These are phyloP conservation scores for Suhomyces panamericanus DNA, from an alignment of 1,139 yeast species.

Conservation along the genomic window DNA sequence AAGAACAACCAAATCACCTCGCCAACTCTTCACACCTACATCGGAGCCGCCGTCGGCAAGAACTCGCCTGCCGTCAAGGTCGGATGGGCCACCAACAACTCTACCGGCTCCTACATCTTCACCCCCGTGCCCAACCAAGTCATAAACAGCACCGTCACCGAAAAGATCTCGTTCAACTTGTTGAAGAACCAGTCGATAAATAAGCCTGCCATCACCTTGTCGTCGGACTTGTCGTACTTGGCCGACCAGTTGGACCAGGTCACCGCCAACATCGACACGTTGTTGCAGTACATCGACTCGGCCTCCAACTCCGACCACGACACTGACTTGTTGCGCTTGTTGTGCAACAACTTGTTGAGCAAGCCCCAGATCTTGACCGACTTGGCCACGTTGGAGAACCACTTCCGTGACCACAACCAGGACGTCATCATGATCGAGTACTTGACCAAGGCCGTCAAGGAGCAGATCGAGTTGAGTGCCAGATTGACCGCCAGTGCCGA, in stretches of 20 bases:
- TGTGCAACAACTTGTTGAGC: conserved; percentile 61
- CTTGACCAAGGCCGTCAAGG: conserved; percentile 80
- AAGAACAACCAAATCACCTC: conserved; percentile 36
- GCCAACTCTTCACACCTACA: conserved; percentile 62
- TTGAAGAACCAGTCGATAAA: conserved; percentile 26
- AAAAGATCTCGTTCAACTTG: conserved; percentile 54
- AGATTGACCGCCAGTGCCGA: conserved; percentile 56
- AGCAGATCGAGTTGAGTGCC: conserved; percentile 79
- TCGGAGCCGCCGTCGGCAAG: conserved; percentile 74
- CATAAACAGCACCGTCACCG: conserved; percentile 57
- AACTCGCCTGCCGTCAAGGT: conserved; percentile 42
- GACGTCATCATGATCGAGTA: conserved; percentile 84
- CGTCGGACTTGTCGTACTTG: conserved; percentile 41
- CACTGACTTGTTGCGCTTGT: conserved; percentile 61
- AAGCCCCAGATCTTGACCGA: conserved; percentile 61
- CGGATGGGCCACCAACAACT: conserved; percentile 45
- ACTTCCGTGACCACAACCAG: conserved; percentile 73
- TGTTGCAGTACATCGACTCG: conserved; percentile 51
- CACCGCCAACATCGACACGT: conserved; percentile 49
- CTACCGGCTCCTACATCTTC: conserved; percentile 62
- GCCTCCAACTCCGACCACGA: conserved; percentile 46
- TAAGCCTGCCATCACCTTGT: conserved; percentile 21
- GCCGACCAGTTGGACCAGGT: conserved; percentile 58
- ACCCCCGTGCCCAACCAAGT: conserved; percentile 75
- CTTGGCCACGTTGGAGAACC: conserved; percentile 55